Evolutionary conservation across 495 filamentous ascomycete genomes (phyloP), one percentile per base, ranked within the genome.

Genomic region (Penicillium diatomitis): DNA sequence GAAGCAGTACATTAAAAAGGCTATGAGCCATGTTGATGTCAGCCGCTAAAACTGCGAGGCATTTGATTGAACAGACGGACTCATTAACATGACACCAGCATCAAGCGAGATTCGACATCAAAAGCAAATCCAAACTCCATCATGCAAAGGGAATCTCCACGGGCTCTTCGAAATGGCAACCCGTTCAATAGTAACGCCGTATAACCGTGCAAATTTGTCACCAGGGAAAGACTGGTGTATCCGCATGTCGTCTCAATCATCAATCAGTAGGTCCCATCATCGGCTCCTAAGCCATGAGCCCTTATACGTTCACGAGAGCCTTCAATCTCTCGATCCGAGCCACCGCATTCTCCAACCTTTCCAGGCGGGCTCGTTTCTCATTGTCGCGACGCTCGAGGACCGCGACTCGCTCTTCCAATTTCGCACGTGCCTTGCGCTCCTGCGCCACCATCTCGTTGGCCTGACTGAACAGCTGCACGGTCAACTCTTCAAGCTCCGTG

Each of bases 401-500:
- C 30, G 66, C 75, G 0, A 91, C 79, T 32, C 86, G 63, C 62
- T 88, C 84, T 63, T 95, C 89, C 32, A 97, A 72, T 64, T 77
- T 79, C 5, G 85, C 87, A 37, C 88, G 70, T 33, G 86, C 87
- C 61, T 84, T 81, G 40, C 92, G 75, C 73, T 97, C 92, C 57
- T 80, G 70, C 10, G 91, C 88, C 28, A 98, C 92, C 91, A 98
- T 97, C 73, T 95, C 87, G 58, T 97, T 97, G 11, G 92, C 92
- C 66, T 95, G 84, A 62, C 87, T 82, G 68, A 98, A 98, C 44
- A 98, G 71, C 53, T 83, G 80, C 40, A 82, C 85, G 33, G 81
- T 88, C 54, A 98, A 70, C 58, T 98, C 92, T 64, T 97, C 94
- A 9, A 98, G 75, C 69, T 98, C 92, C 1, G 69, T 75, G 43